phyloP scores from a whole-genome alignment of 257 asterid species.

The Anisodus tanguticus region DNA sequence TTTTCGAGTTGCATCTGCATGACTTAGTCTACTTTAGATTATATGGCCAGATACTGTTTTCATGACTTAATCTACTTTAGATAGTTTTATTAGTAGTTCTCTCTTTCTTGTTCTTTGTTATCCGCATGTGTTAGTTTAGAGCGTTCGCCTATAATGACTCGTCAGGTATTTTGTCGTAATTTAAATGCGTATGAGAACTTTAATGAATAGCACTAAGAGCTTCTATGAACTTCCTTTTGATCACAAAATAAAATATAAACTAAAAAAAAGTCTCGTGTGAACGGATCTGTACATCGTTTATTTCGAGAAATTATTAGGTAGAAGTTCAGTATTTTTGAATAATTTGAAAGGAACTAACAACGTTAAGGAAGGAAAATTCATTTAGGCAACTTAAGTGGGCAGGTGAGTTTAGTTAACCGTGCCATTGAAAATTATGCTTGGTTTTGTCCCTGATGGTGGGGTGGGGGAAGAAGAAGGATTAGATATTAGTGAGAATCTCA shows the following conservation, averaged over 20 bases:
- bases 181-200: too few relatives aligned
- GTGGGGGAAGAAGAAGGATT: neutral
- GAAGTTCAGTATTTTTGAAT: neutral
- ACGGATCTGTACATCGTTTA: neutral
- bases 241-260: neutral
- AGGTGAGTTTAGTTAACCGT: slow-evolving; percentile 23
- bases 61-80: too few relatives aligned
- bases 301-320: neutral
- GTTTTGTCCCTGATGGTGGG: neutral
- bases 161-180: too few relatives aligned
- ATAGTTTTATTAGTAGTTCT: too few relatives aligned
- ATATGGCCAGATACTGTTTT: too few relatives aligned
- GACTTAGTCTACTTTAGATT: too few relatives aligned
- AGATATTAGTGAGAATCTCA: slow-evolving; percentile 4
- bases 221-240: neutral
- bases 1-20: too few relatives aligned
- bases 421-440: neutral
- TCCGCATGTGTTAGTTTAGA: too few relatives aligned
- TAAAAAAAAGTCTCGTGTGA: neutral
- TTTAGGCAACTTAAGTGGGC: slow-evolving; percentile 20
- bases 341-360: neutral
- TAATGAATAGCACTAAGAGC: neutral
- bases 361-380: neutral
- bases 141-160: too few relatives aligned
- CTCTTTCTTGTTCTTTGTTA: too few relatives aligned